A percentile compares a stretch with the other conserved stretches of the same genome.
Conservation (phyloP, 306 rosid genomes). For the Prunus davidiana region DNA sequence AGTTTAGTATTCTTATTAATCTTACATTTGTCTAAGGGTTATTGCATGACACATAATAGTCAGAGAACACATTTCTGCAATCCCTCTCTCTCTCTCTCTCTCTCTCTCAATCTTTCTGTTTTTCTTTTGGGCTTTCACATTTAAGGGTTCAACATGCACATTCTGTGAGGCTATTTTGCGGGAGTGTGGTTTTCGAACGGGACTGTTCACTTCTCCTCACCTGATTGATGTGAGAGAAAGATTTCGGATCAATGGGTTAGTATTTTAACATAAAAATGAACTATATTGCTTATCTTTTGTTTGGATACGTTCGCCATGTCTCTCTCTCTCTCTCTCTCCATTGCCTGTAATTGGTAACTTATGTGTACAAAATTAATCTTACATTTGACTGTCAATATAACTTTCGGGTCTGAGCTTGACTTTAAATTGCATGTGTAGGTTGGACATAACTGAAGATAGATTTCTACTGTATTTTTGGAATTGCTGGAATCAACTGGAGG, state of each 20-base stretch:
- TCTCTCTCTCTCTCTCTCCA: background rate
- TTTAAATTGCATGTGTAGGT: conserved; percentile 37
- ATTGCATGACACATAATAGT: background rate
- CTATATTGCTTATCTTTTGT: background rate
- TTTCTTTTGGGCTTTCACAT: background rate
- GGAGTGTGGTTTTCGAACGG: conserved; percentile 71
- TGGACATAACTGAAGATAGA: conserved; percentile 59
- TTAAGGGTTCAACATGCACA: conserved; percentile 66
- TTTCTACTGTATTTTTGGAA: conserved; percentile 59
- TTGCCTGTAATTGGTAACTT: background rate
- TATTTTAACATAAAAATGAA: conserved; percentile 16
- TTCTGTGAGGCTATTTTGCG: conserved; percentile 67
- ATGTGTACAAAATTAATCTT: background rate
- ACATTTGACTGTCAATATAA: background rate
- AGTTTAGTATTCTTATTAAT: background rate
- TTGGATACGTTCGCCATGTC: background rate
- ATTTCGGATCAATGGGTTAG: conserved; percentile 66
- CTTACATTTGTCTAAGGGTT: background rate
- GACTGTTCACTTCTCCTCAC: conserved; percentile 74
- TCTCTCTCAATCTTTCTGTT: background rate
- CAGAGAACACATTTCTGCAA: background rate
- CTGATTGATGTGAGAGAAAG: conserved; percentile 64
- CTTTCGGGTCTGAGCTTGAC: background rate
- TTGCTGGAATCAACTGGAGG: conserved; percentile 59
- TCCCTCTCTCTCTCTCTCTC: background rate